Percentiles rank a stretch among this genome's conserved stretches.
These are phyloP conservation scores for Talaromyces thailandensis DNA, from an alignment of 495 filamentous ascomycete genomes.

Conservation along the genomic window DNA sequence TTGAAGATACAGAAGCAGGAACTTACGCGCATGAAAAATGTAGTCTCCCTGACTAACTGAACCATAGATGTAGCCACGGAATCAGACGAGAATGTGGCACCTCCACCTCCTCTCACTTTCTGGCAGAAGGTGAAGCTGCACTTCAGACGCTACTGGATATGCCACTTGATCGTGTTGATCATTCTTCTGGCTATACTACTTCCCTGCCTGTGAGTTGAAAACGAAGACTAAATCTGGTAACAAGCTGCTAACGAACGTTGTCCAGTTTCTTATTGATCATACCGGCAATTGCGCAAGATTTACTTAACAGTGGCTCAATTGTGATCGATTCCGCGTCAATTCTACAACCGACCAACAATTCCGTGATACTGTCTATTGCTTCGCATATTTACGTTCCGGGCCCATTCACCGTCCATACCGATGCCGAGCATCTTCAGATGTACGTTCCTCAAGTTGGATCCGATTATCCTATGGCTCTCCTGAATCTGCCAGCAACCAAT, in stretches of 20 bases:
- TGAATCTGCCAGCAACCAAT: constrained; percentile 28
- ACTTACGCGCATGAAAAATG: not conserved
- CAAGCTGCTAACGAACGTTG: not conserved
- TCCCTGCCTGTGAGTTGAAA: constrained; percentile 27
- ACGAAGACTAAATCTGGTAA: not conserved
- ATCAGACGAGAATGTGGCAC: not conserved
- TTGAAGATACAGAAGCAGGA: not conserved
- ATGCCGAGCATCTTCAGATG: constrained; percentile 1
- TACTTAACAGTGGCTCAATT: constrained; percentile 29
- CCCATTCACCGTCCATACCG: constrained; percentile 13
- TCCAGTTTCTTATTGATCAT: constrained; percentile 33
- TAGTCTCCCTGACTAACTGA: not conserved
- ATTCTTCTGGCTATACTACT: constrained; percentile 34
- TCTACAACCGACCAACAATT: not conserved
- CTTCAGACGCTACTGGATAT: constrained; percentile 32
- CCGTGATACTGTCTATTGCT: constrained; percentile 9
- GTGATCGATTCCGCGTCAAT: constrained; percentile 15
- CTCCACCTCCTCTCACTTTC: constrained; percentile 5
- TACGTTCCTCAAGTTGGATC: constrained; percentile 5
- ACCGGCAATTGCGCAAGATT: constrained; percentile 32
- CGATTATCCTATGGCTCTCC: constrained; percentile 19
- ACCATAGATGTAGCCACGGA: not conserved
- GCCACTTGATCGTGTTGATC: constrained; percentile 25
- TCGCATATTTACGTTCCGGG: constrained; percentile 14
- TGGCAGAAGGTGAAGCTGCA: constrained; percentile 16